Evolutionary conservation across 768 basidiomycete genomes (phyloP).

Genomic region (Rhizopogon vulgaris): DNA sequence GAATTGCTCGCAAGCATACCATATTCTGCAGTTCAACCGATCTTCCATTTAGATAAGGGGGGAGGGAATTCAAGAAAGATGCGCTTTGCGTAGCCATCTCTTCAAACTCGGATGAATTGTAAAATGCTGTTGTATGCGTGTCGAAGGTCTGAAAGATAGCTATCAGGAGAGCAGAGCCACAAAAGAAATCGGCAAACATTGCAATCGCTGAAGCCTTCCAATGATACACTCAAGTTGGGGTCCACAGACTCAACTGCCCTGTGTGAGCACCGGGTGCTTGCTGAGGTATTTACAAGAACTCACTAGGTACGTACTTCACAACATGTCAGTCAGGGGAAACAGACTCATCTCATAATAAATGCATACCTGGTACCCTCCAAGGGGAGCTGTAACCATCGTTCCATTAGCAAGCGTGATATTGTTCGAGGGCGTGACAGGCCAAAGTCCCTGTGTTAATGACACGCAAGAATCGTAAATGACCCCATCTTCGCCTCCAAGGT

Average conservation of each 20-base stretch:
- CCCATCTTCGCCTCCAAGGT: constrained; percentile 62
- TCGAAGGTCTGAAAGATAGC: constrained; percentile 37
- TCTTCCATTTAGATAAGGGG: constrained; percentile 49
- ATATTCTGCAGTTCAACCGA: constrained; percentile 50
- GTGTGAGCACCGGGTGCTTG: constrained; percentile 2
- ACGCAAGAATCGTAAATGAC: constrained; percentile 64
- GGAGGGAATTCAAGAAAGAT: constrained; percentile 42
- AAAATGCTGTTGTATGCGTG: constrained; percentile 43
- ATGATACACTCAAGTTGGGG: constrained; percentile 50
- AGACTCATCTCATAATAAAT: constrained; percentile 1
- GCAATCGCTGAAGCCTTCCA: constrained; percentile 65
- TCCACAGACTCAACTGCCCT: constrained; percentile 56
- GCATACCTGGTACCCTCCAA: constrained; percentile 57
- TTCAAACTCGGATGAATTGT: constrained; percentile 46
- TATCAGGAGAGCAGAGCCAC: background rate
- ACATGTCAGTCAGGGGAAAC: constrained; percentile 13
- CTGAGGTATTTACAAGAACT: constrained; percentile 7
- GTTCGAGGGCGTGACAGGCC: constrained; percentile 41
- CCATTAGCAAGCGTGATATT: constrained; percentile 63
- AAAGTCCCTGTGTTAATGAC: constrained; percentile 66
- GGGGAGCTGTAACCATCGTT: constrained; percentile 48
- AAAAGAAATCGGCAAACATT: constrained; percentile 28
- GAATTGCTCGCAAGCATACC: constrained; percentile 27
- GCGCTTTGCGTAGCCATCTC: constrained; percentile 38
- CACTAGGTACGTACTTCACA: constrained; percentile 37